Conservation (phyloP, 768 basidiomycete genomes). For the Krasilnikovozyma curviuscula region DNA sequence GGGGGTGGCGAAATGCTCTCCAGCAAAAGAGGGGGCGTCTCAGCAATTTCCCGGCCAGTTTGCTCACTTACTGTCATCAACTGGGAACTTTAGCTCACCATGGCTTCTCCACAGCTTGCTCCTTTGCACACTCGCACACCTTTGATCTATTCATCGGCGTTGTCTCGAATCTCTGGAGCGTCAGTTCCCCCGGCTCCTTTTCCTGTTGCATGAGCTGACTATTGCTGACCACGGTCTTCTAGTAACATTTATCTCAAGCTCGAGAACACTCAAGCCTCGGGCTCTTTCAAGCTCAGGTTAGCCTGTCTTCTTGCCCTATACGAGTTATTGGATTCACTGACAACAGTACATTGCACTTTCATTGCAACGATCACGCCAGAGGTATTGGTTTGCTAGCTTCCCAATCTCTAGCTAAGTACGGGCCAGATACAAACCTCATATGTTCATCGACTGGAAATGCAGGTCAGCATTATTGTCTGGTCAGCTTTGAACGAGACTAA, state of each 20-base stretch:
- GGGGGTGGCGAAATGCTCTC: too few species aligned
- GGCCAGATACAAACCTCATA: background rate
- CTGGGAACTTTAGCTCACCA: too few species aligned
- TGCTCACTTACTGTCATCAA: too few species aligned
- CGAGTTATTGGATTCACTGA: background rate
- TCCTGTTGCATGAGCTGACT: too few species aligned
- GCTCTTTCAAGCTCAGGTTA: background rate
- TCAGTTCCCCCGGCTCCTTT: background rate
- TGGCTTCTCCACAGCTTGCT: too few species aligned
- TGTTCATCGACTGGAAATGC: background rate
- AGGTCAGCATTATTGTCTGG: too few species aligned
- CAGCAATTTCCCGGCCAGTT: too few species aligned
- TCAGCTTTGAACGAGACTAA: too few species aligned
- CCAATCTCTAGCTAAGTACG: background rate
- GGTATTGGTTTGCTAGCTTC: background rate
- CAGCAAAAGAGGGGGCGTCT: too few species aligned
- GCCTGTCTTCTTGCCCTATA: background rate
- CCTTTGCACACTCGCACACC: background rate
- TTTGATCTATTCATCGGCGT: background rate
- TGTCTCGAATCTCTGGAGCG: background rate
- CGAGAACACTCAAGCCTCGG: background rate
- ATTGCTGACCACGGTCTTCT: too few species aligned
- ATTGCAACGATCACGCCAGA: too few species aligned
- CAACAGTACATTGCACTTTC: background rate
- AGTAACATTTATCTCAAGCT: constrained; percentile 1